These are phyloP conservation scores for Microcos paniculata DNA, from an alignment of 345 rosid genomes.

Conservation along the genomic window DNA sequence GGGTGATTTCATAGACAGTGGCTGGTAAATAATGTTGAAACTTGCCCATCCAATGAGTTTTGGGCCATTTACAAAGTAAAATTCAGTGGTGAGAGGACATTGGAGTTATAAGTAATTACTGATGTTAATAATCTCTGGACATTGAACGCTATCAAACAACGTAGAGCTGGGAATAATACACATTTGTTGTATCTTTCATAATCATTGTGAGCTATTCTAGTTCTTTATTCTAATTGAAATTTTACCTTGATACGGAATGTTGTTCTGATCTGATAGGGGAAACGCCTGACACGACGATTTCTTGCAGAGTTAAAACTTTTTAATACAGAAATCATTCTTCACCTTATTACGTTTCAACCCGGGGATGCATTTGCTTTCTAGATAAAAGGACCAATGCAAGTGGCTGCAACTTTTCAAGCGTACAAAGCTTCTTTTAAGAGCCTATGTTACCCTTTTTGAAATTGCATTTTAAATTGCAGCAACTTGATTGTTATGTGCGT, in stretches of 20 bases:
- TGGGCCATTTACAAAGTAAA: neutral
- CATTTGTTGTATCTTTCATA: neutral
- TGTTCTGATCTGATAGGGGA: neutral
- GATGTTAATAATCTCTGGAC: neutral
- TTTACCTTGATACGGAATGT: neutral
- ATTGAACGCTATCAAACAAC: neutral
- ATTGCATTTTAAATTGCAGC: neutral
- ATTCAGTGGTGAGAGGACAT: neutral
- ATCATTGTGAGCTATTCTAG: constrained; percentile 13
- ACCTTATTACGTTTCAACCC: neutral
- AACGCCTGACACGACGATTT: neutral
- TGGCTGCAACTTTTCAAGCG: neutral
- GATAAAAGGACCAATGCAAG: neutral
- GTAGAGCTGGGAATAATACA: constrained; percentile 24
- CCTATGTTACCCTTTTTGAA: neutral
- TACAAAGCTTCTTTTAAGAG: neutral
- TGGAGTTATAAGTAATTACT: neutral
- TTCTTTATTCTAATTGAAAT: constrained; percentile 2
- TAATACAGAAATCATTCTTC: neutral
- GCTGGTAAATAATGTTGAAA: neutral
- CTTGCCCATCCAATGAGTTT: neutral
- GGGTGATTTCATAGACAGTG: neutral
- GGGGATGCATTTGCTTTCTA: neutral
- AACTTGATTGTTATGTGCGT: neutral
- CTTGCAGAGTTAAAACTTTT: neutral